Evolutionary conservation across 1,284 basidiomycete genomes (phyloP).

Genomic region (Thelephora terrestris): DNA sequence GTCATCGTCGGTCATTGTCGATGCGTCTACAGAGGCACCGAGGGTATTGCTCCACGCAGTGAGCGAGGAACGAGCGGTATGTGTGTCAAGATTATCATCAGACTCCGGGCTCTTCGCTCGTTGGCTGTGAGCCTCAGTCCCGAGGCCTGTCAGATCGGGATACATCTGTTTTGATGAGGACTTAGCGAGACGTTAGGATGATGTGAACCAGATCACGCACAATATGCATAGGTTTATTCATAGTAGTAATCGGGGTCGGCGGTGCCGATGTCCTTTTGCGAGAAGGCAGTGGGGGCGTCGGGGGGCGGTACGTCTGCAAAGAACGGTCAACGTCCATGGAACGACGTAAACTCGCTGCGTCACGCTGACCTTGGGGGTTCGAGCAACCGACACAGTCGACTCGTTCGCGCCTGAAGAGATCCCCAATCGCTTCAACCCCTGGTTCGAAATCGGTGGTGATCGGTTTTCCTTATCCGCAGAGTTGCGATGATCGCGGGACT

Average conservation of each 20-base stretch:
- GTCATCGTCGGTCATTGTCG: neutral
- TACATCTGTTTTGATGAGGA: neutral
- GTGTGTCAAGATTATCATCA: neutral
- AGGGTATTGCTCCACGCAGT: neutral
- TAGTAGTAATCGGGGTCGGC: constrained; percentile 5
- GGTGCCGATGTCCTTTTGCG: constrained; percentile 12
- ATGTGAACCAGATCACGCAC: no score
- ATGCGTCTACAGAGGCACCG: neutral
- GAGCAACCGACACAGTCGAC: constrained; percentile 10
- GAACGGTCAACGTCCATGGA: constrained; percentile 2
- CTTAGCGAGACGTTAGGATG: no score
- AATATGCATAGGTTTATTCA: constrained; percentile 4
- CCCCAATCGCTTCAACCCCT: neutral
- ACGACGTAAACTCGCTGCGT: neutral
- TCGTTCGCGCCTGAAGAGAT: constrained; percentile 1
- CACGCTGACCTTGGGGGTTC: neutral
- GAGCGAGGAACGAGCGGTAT: neutral
- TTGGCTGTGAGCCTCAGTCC: neutral
- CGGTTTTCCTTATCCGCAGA: neutral
- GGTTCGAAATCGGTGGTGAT: neutral
- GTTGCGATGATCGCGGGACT: neutral
- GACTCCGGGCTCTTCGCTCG: neutral
- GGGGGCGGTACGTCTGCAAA: constrained; percentile 23
- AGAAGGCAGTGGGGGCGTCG: constrained; percentile 24
- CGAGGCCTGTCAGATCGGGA: neutral